Conservation (phyloP, 2,329 filamentous ascomycete species). For the Claviceps arundinis region DNA sequence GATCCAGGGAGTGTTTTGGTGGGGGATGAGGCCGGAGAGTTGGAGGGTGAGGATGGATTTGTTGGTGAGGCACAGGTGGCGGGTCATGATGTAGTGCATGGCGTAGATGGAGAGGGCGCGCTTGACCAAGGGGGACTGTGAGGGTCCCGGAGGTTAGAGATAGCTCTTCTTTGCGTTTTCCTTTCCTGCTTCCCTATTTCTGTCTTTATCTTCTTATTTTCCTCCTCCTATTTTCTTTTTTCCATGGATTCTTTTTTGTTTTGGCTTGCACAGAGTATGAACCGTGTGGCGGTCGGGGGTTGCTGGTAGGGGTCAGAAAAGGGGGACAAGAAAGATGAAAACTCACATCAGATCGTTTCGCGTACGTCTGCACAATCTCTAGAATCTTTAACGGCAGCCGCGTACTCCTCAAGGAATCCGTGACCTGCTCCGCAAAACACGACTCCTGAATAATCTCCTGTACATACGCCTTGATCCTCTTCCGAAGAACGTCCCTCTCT, state of each 20-base stretch:
- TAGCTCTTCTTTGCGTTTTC: background rate
- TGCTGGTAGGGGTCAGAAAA: too few species aligned
- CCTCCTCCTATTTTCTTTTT: background rate
- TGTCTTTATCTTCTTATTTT: too few species aligned
- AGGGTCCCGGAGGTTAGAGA: background rate
- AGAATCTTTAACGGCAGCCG: constrained; percentile 33
- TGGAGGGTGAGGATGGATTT: constrained; percentile 28
- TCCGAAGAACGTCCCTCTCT: constrained; percentile 32
- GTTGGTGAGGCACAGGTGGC: constrained; percentile 38
- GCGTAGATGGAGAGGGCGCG: constrained; percentile 40
- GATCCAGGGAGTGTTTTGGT: constrained; percentile 27
- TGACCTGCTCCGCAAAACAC: constrained; percentile 35
- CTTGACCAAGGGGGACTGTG: constrained; percentile 35
- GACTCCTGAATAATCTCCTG: constrained; percentile 35
- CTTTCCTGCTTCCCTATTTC: background rate
- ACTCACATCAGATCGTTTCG: constrained; percentile 30
- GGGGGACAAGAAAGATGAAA: background rate
- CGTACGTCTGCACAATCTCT: constrained; percentile 33
- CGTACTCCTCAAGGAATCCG: constrained; percentile 31
- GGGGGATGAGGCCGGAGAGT: constrained; percentile 27
- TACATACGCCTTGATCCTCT: constrained; percentile 34
- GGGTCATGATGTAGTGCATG: constrained; percentile 43
- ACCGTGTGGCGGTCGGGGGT: background rate
- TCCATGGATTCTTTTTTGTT: background rate
- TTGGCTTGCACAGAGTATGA: background rate